Base-by-base conservation (phyloP, 176 grass and related monocot genomes). In the Oropetium thomaeum region DNA sequence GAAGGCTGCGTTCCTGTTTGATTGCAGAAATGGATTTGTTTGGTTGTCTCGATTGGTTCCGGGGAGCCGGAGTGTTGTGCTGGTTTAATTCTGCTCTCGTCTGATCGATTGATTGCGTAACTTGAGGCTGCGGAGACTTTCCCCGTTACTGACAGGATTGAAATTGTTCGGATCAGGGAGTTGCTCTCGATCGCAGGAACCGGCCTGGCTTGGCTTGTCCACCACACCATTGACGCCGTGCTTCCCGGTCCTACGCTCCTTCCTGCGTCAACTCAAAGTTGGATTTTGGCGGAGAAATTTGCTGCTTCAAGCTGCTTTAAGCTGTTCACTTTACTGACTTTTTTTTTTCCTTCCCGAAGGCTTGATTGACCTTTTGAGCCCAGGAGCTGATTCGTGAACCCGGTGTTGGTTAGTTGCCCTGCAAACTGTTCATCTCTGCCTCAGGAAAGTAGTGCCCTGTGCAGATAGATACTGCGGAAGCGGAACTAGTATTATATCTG, bases 371-470 rank as follows among this genome's bases (percentile, higher is more conserved):
- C 63, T 88, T 74, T 83, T 63, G 69, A 59, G 81, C 63, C 64
- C 28, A 12, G 35, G 37, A 69, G 67, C 51, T 67, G 40, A 72
- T 68, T 58, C 79, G 40, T 70, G 71, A 87, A 81, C 77, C 43
- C 30, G 27, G n/a, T 42, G 26, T 43, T 54, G 43, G 17, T 33
- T 74, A 39, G 6, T 61, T 65, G 54, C 28, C 51, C 19, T 57
- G 75, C 65, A 53, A 49, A 61, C 67, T 67, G 79, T 71, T 52
- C 39, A 53, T 64, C 66, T 30, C 51, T 33, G 14, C 27, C 19
- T 32, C 67, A 75, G 83, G 75, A 87, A 79, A 57, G 37, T 65
- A 19, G 41, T 44, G 44, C 63, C 69, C 53, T 79, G 75, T 83
- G 55, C 69, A 64, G 76, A 64, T 80, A 64, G 76, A 64, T 80